These are phyloP conservation scores for Excoecaria agallocha DNA, from an alignment of 345 rosid species.

Conservation along the genomic window DNA sequence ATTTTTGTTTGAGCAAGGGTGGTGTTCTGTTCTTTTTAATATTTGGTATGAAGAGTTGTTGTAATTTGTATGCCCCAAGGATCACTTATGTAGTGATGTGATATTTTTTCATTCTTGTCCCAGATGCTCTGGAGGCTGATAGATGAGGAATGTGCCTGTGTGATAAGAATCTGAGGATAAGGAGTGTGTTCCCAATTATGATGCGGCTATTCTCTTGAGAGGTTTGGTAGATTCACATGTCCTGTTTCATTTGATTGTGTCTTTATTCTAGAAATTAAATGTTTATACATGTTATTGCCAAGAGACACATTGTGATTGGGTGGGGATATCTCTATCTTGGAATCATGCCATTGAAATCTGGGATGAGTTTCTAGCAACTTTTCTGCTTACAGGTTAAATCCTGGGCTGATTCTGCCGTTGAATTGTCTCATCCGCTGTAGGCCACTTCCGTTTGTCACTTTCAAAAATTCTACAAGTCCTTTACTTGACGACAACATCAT, in stretches of 20 bases:
- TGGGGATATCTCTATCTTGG: background rate
- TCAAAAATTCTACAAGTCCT: no score
- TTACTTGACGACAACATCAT: no score
- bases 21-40: background rate
- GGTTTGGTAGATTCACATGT: constrained; percentile 1
- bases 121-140: constrained; percentile 11
- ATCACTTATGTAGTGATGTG: background rate
- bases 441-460: no score
- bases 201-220: background rate
- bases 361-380: background rate
- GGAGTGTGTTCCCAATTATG: background rate
- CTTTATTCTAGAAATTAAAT: background rate
- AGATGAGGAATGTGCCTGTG: constrained; percentile 1
- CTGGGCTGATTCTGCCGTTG: background rate
- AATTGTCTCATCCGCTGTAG: no score
- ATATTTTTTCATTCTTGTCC: background rate
- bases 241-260: background rate
- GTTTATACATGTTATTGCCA: background rate
- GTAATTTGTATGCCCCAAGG: background rate
- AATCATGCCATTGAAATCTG: background rate
- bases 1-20: background rate
- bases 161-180: constrained; percentile 1
- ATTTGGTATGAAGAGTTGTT: background rate
- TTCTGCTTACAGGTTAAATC: no score
- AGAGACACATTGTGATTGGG: no score